Evolutionary conservation across 345 rosid genomes (phyloP).

Genomic region (Trapa incisa): DNA sequence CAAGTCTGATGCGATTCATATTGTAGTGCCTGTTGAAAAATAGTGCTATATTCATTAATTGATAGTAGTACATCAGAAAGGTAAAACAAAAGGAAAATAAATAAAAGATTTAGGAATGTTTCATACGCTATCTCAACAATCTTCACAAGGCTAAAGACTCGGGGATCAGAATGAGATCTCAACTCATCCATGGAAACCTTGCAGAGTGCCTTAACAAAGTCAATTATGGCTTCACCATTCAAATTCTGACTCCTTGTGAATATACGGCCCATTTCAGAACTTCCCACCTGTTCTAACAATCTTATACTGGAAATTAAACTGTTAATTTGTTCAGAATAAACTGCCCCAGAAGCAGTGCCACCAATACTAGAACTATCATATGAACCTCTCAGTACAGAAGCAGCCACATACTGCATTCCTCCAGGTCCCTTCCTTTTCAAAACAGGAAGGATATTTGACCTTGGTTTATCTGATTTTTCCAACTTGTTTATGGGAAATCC

Average conservation of each 20-base stretch:
- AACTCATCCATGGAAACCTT: slow-evolving; percentile 96
- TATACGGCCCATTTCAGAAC: slow-evolving; percentile 88
- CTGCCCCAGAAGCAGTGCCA: slow-evolving; percentile 52
- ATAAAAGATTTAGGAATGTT: slow-evolving; percentile 1
- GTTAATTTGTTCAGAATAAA: slow-evolving; percentile 88
- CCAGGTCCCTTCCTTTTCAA: slow-evolving; percentile 80
- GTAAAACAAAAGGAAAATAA: slow-evolving; percentile 9
- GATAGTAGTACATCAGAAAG: neutral
- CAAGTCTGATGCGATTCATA: slow-evolving; percentile 98
- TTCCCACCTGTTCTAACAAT: slow-evolving; percentile 95
- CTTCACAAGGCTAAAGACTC: slow-evolving; percentile 93
- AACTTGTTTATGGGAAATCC: slow-evolving; percentile 74
- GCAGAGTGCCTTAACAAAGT: slow-evolving; percentile 95
- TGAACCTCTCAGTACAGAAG: slow-evolving; percentile 89
- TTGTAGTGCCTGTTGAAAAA: slow-evolving; percentile 71
- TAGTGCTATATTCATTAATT: neutral
- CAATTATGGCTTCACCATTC: slow-evolving; percentile 91
- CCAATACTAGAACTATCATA: slow-evolving; percentile 93
- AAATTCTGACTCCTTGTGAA: slow-evolving; percentile 86
- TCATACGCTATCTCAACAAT: slow-evolving; percentile 99
- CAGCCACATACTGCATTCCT: slow-evolving; percentile 71
- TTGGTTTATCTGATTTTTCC: slow-evolving; percentile 66
- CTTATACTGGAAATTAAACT: slow-evolving; percentile 76
- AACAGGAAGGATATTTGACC: slow-evolving; percentile 63
- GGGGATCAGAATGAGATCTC: slow-evolving; percentile 88